Base-by-base conservation (phyloP, 345 rosid genomes). In the Brassica incana region DNA sequence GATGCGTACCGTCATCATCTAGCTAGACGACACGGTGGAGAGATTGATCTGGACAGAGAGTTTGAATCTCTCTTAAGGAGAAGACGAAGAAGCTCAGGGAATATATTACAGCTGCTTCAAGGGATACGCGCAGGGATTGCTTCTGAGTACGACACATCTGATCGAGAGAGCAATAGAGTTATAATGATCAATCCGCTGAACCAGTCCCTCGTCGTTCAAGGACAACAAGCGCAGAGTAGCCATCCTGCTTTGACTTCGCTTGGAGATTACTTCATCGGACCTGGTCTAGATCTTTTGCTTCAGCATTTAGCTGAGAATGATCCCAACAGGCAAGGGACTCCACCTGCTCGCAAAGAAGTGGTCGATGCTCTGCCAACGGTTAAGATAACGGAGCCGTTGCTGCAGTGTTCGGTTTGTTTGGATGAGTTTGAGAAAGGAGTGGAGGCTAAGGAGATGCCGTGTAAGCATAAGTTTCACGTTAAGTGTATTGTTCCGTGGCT, bases 231-330 rank as follows among this genome's bases (percentile, higher is more conserved):
- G 52, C 92, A 68, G 80, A 85, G 79, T 12, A 11, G 15, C 15
- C 15, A 5, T 50, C 77, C 85, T 70, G 83, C 86, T 6, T 69
- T 82, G 29, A 86, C 91, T 60, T 88, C 97, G n/a, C 83, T 92
- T 54, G 92, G 93, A 8, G 91, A 94, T 80, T 92, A 94, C 85
- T 92, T 94, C 79, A 68, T 87, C 4, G 95, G 98, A 73, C 97
- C 98, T 56, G 92, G 95, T 48, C 80, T 94, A 74, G 97, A 92
- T 79, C 78, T 88, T 81, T 83, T 94, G 79, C 81, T 92, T 84
- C 97, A 91, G 76, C 98, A 94, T 85, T 85, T 94, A 70, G 93
- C 92, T 36, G 98, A 94, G 80, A 94, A 92, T 74, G 62, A 58
- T 58, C 27, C 62, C 1, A 58, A 58, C 25, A 58, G 62, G 62